Conservation (phyloP, 225 moss, liverwort and hornwort species). For the Ulota crispa region DNA sequence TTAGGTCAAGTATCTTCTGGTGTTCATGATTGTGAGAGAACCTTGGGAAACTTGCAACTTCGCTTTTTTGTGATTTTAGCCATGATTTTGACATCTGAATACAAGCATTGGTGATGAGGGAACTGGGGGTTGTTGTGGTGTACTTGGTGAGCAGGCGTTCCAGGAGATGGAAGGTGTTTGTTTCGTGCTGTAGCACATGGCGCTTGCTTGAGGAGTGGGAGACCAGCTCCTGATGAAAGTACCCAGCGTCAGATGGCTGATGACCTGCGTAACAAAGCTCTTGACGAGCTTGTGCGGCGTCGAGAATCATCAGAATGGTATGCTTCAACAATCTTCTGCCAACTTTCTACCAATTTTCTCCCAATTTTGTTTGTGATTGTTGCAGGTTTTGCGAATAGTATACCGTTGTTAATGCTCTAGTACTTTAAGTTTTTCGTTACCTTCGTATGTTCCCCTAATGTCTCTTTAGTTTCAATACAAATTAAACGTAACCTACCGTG, state of each 20-base stretch:
- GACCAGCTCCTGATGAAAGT: constrained; percentile 60
- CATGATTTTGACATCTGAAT: neutral
- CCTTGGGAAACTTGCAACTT: neutral
- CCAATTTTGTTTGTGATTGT: neutral
- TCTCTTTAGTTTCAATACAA: neutral
- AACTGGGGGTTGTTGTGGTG: neutral
- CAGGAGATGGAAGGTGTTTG: constrained; percentile 36
- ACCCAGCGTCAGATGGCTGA: constrained; percentile 81
- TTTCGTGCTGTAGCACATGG: constrained; percentile 37
- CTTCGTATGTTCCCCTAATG: neutral
- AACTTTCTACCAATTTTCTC: too few species aligned
- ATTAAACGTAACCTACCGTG: neutral
- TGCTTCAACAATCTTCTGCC: neutral
- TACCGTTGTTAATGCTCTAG: neutral
- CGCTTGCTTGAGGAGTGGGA: constrained; percentile 50
- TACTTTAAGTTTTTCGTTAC: neutral
- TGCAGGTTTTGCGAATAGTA: neutral
- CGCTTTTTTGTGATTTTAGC: neutral
- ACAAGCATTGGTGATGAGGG: neutral
- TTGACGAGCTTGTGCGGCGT: constrained; percentile 78
- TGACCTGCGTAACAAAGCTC: constrained; percentile 74
- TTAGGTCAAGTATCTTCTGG: neutral
- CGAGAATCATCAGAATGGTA: constrained; percentile 86
- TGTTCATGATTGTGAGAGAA: neutral
- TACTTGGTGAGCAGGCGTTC: constrained; percentile 33